Evolutionary conservation across 805 yeast species (phyloP), one percentile per base, ranked within the genome.

Genomic region (Kuraishia ogatae): DNA sequence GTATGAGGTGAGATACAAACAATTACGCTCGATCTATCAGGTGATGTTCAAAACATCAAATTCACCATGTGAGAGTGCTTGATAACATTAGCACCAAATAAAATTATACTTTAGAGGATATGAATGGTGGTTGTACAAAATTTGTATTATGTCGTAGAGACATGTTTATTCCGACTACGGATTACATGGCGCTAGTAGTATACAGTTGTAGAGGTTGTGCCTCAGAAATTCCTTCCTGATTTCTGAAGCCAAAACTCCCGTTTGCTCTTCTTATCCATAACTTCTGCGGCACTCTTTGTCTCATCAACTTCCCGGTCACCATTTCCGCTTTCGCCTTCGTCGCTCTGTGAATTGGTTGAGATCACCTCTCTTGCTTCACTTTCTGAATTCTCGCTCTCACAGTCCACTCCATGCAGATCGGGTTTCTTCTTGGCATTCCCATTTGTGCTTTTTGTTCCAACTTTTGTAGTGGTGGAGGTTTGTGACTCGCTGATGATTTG

Each of bases 171-270:
- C 29, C 29, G 5, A 26, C 10, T 5, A 5, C 5, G 29, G 29
- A 10, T 10, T 6, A 26, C 10, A 26, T 26, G 17, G 2, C 17
- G 43, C n/a, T 10, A 15, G 43, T 35, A 13, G n/a, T 35, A 7
- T 35, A 35, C 43, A 35, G 17, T 35, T 15, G 13, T 3, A 35
- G 43, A 10, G 8, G 29, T 26, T 5, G 29, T 5, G 29, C 10
- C 21, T 52, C 50, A 63, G 28, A 61, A 62, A 2, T 56, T 50
- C 28, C 59, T 60, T n/a, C 68, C 68, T 13, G 63, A 59, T 53
- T 74, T 74, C 55, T 66, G 67, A n/a, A 67, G 53, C 78, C 78
- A 74, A 57, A 65, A 73, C 17, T 73, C 74, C 50, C 70, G 57
- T 50, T 61, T 63, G 15, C 57, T 57, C 3, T 24, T 23, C 49